phyloP scores from a whole-genome alignment of 345 rosid species.

The Hypericum perforatum region DNA sequence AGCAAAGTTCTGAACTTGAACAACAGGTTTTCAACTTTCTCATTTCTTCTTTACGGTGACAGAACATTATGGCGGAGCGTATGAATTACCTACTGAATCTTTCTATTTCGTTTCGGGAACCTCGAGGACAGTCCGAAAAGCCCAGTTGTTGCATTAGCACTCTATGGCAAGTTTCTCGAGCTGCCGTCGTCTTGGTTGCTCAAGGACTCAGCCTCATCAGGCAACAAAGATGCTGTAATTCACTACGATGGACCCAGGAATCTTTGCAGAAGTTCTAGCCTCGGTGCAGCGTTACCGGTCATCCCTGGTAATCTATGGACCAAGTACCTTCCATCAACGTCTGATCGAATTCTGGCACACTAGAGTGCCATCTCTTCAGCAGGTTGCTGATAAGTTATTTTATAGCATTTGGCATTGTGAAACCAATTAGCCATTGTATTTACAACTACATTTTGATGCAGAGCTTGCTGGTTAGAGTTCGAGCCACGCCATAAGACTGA shows the following conservation, averaged over 20 bases:
- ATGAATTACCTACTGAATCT: too few species aligned
- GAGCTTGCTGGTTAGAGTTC: too few species aligned
- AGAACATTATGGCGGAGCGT: too few species aligned
- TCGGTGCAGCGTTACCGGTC: background rate
- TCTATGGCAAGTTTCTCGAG: conserved; percentile 22
- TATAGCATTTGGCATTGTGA: too few species aligned
- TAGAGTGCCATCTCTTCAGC: conserved; percentile 5
- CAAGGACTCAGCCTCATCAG: conserved; percentile 7
- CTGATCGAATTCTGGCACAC: conserved; percentile 19
- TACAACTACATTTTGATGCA: too few species aligned
- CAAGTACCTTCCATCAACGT: conserved; percentile 25
- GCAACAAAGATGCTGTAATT: background rate
- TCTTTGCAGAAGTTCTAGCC: conserved; percentile 4
- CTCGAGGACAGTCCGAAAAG: background rate
- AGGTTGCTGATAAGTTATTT: too few species aligned
- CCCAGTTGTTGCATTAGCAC: conserved; percentile 25
- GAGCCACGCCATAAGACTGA: too few species aligned
- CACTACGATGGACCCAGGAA: conserved; percentile 10
- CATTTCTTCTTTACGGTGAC: background rate
- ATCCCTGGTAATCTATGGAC: conserved; percentile 23
- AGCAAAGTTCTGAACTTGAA: conserved; percentile 25
- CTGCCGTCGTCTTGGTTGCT: conserved; percentile 32
- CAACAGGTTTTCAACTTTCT: conserved; percentile 16
- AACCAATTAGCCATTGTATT: too few species aligned
- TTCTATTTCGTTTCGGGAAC: background rate